Evolutionary conservation across 108 stramenopile species (phyloP).

Genomic region (Pseudonitzschia delicatissima): DNA sequence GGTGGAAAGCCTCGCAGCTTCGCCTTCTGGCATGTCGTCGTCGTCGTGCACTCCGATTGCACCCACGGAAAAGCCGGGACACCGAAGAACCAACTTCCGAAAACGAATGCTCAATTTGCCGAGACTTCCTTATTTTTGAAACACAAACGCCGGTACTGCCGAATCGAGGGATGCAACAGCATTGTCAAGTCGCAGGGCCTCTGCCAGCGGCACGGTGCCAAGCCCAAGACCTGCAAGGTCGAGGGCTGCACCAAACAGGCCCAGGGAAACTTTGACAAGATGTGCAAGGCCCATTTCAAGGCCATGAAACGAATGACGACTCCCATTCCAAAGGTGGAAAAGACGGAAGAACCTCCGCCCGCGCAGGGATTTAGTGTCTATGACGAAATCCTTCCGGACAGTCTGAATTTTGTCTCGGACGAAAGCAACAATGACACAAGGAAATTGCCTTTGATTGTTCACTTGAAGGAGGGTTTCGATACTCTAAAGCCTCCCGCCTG

Average conservation of each 20-base stretch:
- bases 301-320: constrained; percentile 32
- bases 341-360: constrained; percentile 16
- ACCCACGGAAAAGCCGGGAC: too few relatives aligned
- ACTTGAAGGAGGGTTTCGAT: constrained; percentile 49
- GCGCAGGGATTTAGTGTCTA: constrained; percentile 56
- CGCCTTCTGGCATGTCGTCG: too few relatives aligned
- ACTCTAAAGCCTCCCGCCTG: constrained; percentile 52
- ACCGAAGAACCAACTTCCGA: too few relatives aligned
- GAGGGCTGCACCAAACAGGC: constrained; percentile 51
- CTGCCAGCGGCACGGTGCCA: constrained; percentile 64
- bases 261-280: constrained; percentile 62
- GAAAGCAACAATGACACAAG: constrained; percentile 11
- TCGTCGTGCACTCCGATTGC: too few relatives aligned
- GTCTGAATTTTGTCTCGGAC: constrained; percentile 32
- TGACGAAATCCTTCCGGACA: constrained; percentile 52
- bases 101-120: too few relatives aligned
- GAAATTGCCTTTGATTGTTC: constrained; percentile 37
- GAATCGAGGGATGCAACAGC: constrained; percentile 45
- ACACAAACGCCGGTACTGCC: constrained; percentile 62
- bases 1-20: too few relatives aligned
- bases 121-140: too few relatives aligned
- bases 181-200: constrained; percentile 72
- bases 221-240: constrained; percentile 48
- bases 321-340: constrained; percentile 32
- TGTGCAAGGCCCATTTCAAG: constrained; percentile 73